Percentiles rank a stretch among this genome's conserved stretches.
phyloP scores from a whole-genome alignment of 805 yeast species.

The Vanderwaltozyma polyspora region DNA sequence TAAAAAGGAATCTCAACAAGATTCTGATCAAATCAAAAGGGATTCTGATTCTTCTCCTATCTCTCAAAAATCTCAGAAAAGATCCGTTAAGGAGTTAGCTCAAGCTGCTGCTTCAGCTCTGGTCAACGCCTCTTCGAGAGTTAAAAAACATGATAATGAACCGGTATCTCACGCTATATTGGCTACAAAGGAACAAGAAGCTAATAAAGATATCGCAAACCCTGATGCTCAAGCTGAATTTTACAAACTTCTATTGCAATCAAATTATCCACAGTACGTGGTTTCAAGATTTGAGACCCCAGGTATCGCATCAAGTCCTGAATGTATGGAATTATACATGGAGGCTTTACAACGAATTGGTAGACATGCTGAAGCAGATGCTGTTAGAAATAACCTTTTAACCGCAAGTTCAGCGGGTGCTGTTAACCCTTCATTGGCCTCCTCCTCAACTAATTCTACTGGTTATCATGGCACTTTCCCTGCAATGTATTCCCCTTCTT shows the following conservation, averaged over 20 bases:
- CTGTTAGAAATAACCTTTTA: constrained; percentile 40
- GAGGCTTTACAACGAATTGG: constrained; percentile 76
- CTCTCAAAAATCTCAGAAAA: too few species aligned
- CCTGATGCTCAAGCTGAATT: constrained; percentile 73
- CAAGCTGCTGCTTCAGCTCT: constrained; percentile 2
- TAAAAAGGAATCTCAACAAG: too few species aligned
- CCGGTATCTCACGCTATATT: constrained; percentile 30
- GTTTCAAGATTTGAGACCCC: constrained; percentile 90
- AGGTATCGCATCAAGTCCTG: constrained; percentile 76
- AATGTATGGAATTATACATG: constrained; percentile 66
- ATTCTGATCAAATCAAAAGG: too few species aligned
- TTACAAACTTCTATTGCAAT: constrained; percentile 58
- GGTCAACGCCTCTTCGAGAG: not conserved
- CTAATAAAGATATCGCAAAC: constrained; percentile 63
- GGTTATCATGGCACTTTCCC: constrained; percentile 20
- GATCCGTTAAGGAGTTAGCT: too few species aligned
- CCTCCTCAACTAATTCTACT: constrained; percentile 14
- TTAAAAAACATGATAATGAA: not conserved
- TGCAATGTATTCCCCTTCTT: constrained; percentile 25
- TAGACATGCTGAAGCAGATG: constrained; percentile 64
- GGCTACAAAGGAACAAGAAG: constrained; percentile 69
- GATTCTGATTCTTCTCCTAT: too few species aligned
- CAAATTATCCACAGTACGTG: constrained; percentile 91
- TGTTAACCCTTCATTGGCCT: constrained; percentile 22
- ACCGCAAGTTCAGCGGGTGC: constrained; percentile 29